A percentile compares a stretch with the other conserved stretches of the same genome.
Evolutionary conservation across 2,329 filamentous ascomycete genomes (phyloP).

Genomic region (Curvularia spicifera): DNA sequence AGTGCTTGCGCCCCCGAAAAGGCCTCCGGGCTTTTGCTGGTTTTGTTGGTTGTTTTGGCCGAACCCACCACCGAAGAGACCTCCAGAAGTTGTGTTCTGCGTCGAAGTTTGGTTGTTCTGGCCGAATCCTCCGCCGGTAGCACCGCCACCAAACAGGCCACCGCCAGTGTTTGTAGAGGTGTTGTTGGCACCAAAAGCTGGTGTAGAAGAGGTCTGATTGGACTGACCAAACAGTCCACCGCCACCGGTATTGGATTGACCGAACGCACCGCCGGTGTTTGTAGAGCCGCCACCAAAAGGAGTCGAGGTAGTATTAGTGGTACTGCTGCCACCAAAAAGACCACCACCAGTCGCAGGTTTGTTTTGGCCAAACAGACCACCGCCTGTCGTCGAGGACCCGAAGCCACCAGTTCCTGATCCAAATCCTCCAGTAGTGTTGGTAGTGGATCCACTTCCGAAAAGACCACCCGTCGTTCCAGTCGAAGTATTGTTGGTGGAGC

Average conservation of each 20-base stretch:
- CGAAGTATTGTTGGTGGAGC: constrained; percentile 42
- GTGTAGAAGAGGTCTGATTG: constrained; percentile 34
- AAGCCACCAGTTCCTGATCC: constrained; percentile 45
- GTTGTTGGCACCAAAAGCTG: constrained; percentile 37
- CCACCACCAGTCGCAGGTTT: constrained; percentile 45
- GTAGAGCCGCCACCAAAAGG: constrained; percentile 38
- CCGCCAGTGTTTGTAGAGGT: constrained; percentile 38
- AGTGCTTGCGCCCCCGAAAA: constrained; percentile 40
- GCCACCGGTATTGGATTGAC: constrained; percentile 38
- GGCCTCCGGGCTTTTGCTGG: constrained; percentile 49
- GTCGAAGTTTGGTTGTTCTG: constrained; percentile 38
- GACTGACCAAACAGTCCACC: constrained; percentile 47
- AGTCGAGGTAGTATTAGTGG: constrained; percentile 33
- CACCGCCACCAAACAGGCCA: constrained; percentile 37
- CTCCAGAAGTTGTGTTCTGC: constrained; percentile 39
- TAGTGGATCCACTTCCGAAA: constrained; percentile 43
- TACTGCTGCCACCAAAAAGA: constrained; percentile 42
- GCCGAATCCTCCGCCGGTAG: constrained; percentile 40
- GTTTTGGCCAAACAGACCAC: constrained; percentile 59
- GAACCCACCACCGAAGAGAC: constrained; percentile 54
- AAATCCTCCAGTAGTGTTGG: constrained; percentile 38
- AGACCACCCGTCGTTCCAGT: constrained; percentile 41
- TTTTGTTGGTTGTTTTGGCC: constrained; percentile 46
- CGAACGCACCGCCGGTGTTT: constrained; percentile 33
- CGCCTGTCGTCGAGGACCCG: constrained; percentile 33